Evolutionary conservation across 352 stramenopile genomes (phyloP), one percentile per base, ranked within the genome.

Genomic region (Phytophthora foliorum): DNA sequence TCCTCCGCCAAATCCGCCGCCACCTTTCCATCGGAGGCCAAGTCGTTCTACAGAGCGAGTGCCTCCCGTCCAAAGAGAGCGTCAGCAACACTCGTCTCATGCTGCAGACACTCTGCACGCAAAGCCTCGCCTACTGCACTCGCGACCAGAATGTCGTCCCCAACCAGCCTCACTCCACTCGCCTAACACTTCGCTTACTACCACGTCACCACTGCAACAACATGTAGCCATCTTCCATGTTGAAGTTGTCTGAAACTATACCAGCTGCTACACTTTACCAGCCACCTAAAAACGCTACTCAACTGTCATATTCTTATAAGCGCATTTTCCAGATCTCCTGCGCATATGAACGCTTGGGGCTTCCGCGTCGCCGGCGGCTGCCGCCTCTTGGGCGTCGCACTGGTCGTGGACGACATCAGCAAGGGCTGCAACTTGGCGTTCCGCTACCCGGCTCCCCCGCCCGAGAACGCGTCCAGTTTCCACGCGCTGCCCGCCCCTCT

Each of bases 401-500:
- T 96, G 16, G 88, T 96, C 4, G 89, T 96, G 34, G 89, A 96
- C 83, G 89, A 96, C 75, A 94, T 94, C 69, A 88, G 86, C 76
- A 94, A 95, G 63, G 89, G 88, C 32, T 94, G 87, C 67, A 93
- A 95, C 69, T 69, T 96, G 51, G 89, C 86, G 16, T 95, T 96
- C 67, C 81, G 89, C 32, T 96, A 96, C 69, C 89, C 89, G 6
- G 77, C 84, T 22, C 80, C 87, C 2, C 72, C 80, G 14, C 64
- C 64, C n/a, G 75, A 89, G 56, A 74, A 76, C 19, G 75, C 78
- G 38, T 93, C 87, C 11, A 90, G 72, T 46, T 96, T 96, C 69
- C 88, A 95, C 65, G 75, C 81, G 29, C 81, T 96, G 34, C 90
- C 82, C 5, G 76, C 87, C 17, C 74, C 85, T 38, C 83, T 97